A percentile compares a stretch with the other conserved stretches of the same genome.
Conservation (phyloP, 2,329 filamentous ascomycete species). For the Penicillium sp. region DNA sequence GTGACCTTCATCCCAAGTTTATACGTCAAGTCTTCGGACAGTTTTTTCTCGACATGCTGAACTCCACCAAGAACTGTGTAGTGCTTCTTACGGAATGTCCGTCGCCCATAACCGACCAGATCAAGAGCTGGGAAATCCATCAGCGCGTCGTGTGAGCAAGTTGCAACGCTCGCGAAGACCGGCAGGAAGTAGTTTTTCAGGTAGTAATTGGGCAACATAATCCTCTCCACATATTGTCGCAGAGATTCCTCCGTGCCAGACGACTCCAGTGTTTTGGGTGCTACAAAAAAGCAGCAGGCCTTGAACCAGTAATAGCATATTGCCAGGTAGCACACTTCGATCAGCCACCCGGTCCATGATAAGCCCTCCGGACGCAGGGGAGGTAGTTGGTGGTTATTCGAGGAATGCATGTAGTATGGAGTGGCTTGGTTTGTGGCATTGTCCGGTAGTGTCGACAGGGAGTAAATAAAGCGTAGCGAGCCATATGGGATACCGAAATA, state of each 20-base stretch:
- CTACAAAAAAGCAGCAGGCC: constrained; percentile 52
- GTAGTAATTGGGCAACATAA: constrained; percentile 51
- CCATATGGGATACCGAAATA: constrained; percentile 54
- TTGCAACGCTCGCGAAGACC: constrained; percentile 55
- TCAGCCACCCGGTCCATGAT: constrained; percentile 40
- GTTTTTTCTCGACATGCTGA: constrained; percentile 49
- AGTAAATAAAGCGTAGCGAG: constrained; percentile 55
- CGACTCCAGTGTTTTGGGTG: constrained; percentile 31
- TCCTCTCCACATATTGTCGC: constrained; percentile 52
- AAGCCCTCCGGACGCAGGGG: constrained; percentile 39
- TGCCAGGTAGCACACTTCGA: constrained; percentile 49
- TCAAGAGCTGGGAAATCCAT: constrained; percentile 56
- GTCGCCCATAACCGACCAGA: constrained; percentile 52
- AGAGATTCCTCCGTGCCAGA: constrained; percentile 45
- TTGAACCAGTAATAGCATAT: constrained; percentile 57
- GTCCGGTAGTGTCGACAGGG: constrained; percentile 44
- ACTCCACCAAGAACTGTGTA: constrained; percentile 55
- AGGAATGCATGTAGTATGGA: constrained; percentile 56
- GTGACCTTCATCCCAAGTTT: constrained; percentile 38
- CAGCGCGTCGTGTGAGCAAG: constrained; percentile 54
- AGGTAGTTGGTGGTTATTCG: constrained; percentile 53
- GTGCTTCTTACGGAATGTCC: constrained; percentile 51
- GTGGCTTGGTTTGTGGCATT: neutral
- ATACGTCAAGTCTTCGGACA: constrained; percentile 46
- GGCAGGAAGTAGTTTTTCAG: constrained; percentile 54